phyloP scores from a whole-genome alignment of 73 alveolate species.

The Paramecium sonneborni region DNA sequence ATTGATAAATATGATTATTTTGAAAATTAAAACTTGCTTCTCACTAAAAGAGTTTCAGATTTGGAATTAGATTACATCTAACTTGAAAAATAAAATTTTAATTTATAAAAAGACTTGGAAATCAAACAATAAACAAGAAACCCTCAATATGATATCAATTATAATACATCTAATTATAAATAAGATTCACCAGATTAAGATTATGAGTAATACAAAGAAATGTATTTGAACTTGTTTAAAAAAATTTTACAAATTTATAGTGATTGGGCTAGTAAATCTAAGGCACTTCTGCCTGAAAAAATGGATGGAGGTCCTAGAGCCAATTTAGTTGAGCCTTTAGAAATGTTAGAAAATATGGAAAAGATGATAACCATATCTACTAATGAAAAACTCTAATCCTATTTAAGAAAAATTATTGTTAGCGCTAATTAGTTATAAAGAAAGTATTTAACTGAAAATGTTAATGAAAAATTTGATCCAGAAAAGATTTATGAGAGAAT shows the following conservation, averaged over 20 bases:
- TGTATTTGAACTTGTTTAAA: conserved; percentile 16
- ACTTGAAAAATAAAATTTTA: neutral
- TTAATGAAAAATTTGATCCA: conserved; percentile 57
- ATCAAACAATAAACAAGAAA: neutral
- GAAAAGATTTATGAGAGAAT: conserved; percentile 63
- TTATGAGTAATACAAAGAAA: neutral
- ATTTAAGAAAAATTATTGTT: conserved; percentile 60
- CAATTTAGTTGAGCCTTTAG: conserved; percentile 47
- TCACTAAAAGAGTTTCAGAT: conserved; percentile 36
- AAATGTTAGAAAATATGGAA: conserved; percentile 59
- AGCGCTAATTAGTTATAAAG: conserved; percentile 55
- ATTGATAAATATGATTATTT: conserved; percentile 48
- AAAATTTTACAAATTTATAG: conserved; percentile 24
- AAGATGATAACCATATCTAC: conserved; percentile 53
- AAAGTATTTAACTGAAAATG: conserved; percentile 58
- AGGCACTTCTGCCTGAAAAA: conserved; percentile 35
- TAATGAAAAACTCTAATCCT: conserved; percentile 53
- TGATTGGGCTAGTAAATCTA: neutral
- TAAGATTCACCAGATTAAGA: neutral
- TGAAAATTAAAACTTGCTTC: neutral
- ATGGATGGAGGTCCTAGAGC: conserved; percentile 64
- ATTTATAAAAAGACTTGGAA: neutral
- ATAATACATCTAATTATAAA: neutral
- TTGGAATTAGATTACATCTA: neutral
- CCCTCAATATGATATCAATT: neutral